Percentiles rank a stretch among this genome's conserved stretches.
phyloP scores from a whole-genome alignment of 1,139 yeast species.

The Wickerhamiella pararugosa region DNA sequence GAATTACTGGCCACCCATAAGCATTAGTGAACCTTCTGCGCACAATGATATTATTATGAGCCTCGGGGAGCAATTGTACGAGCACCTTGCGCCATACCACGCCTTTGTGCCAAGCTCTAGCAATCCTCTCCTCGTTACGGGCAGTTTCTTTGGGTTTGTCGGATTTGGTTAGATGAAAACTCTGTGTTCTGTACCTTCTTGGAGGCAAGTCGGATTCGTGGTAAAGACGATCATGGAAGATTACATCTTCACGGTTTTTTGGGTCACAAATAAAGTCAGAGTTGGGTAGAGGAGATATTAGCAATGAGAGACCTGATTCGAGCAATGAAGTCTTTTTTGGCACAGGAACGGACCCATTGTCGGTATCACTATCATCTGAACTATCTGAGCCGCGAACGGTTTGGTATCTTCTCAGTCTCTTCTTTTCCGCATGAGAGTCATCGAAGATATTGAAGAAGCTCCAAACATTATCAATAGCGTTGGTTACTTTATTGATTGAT shows the following conservation, averaged over 20 bases:
- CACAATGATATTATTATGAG: slow-evolving; percentile 87
- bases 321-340: slow-evolving; percentile 58
- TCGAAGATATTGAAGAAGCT: slow-evolving; percentile 6
- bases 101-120: slow-evolving; percentile 72
- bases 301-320: slow-evolving; percentile 66
- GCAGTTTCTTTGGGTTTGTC: slow-evolving; percentile 13
- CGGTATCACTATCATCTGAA: background rate
- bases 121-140: slow-evolving; percentile 57
- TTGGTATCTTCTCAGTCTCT: slow-evolving; percentile 1
- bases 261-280: slow-evolving; percentile 56
- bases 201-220: slow-evolving; percentile 50
- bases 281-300: slow-evolving; percentile 82
- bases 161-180: slow-evolving; percentile 7
- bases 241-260: slow-evolving; percentile 34
- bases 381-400: background rate
- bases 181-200: slow-evolving; percentile 18
- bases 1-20: slow-evolving; percentile 90
- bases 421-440: background rate
- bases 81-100: slow-evolving; percentile 89
- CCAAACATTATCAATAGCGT: slow-evolving; percentile 3
- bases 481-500: slow-evolving; percentile 2
- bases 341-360: slow-evolving; percentile 1
- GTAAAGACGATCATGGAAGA: slow-evolving; percentile 73
- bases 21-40: slow-evolving; percentile 85
- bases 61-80: slow-evolving; percentile 77